A percentile compares a stretch with the other conserved stretches of the same genome.
Conservation (phyloP, 2,329 filamentous ascomycete species). For the Nigrospora oryzae region DNA sequence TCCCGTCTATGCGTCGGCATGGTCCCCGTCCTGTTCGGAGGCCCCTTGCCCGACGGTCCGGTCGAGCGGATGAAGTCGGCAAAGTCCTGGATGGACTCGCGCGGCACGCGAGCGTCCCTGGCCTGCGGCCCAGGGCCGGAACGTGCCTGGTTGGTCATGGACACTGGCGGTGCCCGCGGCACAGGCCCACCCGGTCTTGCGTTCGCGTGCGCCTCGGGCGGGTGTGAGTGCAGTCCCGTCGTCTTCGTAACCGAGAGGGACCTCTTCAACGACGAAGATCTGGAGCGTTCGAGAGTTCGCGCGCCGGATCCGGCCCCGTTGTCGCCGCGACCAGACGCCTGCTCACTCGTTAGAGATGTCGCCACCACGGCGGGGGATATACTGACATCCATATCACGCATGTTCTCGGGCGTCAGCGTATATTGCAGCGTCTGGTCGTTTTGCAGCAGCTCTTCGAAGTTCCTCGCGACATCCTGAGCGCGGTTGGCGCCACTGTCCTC, state of each 20-base stretch:
- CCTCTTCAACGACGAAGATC: slow-evolving; percentile 33
- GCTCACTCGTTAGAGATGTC: background rate
- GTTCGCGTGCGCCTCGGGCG: slow-evolving; percentile 17
- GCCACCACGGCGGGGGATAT: background rate
- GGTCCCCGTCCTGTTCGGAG: slow-evolving; percentile 9
- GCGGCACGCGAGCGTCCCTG: slow-evolving; percentile 63
- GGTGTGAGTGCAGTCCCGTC: slow-evolving; percentile 27
- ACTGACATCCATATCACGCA: slow-evolving; percentile 57
- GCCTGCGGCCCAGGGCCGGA: slow-evolving; percentile 32
- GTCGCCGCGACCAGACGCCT: too few relatives aligned
- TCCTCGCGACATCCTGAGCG: slow-evolving; percentile 52
- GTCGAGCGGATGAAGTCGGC: slow-evolving; percentile 85
- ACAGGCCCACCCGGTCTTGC: slow-evolving; percentile 17
- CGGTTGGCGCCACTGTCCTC: slow-evolving; percentile 44
- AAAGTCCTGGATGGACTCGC: slow-evolving; percentile 72
- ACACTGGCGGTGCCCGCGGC: slow-evolving; percentile 21
- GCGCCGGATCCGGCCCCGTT: slow-evolving; percentile 31
- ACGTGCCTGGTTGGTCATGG: slow-evolving; percentile 22
- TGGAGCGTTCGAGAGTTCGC: slow-evolving; percentile 26
- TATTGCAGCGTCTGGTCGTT: slow-evolving; percentile 78
- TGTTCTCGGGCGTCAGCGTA: slow-evolving; percentile 70
- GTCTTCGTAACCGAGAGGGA: slow-evolving; percentile 32
- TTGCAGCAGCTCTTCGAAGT: slow-evolving; percentile 73
- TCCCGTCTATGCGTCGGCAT: slow-evolving; percentile 19
- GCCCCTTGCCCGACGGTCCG: slow-evolving; percentile 49